Conservation (phyloP, 441 rosid species). For the Viola pubescens region DNA sequence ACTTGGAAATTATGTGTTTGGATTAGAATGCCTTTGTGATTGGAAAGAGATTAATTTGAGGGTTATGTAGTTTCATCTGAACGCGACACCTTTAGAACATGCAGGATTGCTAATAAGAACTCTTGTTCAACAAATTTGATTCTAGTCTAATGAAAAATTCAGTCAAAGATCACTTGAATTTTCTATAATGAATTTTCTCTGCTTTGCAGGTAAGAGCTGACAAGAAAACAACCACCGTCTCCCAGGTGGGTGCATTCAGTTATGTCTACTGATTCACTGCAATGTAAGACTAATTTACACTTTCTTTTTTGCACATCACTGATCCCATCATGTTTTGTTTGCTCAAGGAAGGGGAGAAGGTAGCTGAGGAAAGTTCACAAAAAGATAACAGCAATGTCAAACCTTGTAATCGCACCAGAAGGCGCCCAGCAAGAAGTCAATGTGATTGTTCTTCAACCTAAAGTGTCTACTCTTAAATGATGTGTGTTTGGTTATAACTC, state of each 20-base stretch:
- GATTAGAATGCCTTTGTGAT: no score
- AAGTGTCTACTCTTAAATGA: neutral
- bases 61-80: neutral
- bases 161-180: neutral
- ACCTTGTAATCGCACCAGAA: conserved; percentile 27
- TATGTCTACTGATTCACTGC: neutral
- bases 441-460: conserved; percentile 27
- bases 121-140: neutral
- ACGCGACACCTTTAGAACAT: no score
- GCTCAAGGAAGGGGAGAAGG: conserved; percentile 28
- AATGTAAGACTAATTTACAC: neutral
- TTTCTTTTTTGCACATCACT: neutral
- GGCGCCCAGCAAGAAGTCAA: conserved; percentile 40
- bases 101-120: no score
- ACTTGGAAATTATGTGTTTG: no score
- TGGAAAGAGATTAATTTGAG: no score
- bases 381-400: conserved; percentile 22
- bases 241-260: conserved; percentile 19
- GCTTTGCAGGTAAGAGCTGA: conserved; percentile 30
- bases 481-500: neutral
- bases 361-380: conserved; percentile 12
- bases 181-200: neutral
- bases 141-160: neutral
- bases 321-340: conserved; percentile 2
- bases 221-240: conserved; percentile 14